These are phyloP conservation scores for Plectosphaerella sp. DNA, from an alignment of 2,329 filamentous ascomycete genomes.

Conservation along the genomic window DNA sequence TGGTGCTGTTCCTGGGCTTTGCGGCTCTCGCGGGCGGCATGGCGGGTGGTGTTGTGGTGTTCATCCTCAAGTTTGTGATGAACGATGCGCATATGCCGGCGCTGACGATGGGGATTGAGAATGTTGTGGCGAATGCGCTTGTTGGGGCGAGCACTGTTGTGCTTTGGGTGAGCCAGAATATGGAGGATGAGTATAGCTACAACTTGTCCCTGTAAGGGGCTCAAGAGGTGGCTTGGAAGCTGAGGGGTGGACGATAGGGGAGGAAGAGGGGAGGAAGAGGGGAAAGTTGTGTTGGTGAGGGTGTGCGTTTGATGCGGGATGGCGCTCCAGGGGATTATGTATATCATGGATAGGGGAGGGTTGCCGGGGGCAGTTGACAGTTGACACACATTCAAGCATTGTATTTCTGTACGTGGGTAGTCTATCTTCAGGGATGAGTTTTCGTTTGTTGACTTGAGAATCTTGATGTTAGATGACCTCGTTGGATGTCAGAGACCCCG, in stretches of 20 bases:
- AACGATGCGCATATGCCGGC: conserved; percentile 54
- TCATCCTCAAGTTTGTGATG: conserved; percentile 62
- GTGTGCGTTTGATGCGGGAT: no score
- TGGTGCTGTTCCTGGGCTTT: conserved; percentile 64
- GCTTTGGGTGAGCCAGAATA: conserved; percentile 67
- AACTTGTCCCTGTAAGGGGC: conserved; percentile 52
- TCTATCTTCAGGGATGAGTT: no score
- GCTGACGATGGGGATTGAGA: conserved; percentile 62
- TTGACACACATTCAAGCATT: neutral
- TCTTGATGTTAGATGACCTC: no score
- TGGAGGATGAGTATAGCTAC: conserved; percentile 69
- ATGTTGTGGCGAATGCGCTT: conserved; percentile 60
- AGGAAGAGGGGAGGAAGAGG: no score
- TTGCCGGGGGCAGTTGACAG: neutral
- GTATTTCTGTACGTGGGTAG: no score
- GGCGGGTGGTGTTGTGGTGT: conserved; percentile 64
- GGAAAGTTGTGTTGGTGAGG: no score
- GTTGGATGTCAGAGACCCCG: no score
- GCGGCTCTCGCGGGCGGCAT: conserved; percentile 62
- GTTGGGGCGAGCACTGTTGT: conserved; percentile 61
- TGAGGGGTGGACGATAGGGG: neutral
- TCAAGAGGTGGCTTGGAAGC: neutral
- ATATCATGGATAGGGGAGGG: no score
- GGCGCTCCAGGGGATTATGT: no score
- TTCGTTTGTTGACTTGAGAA: no score